Evolutionary conservation across 2,329 filamentous ascomycete genomes (phyloP), one percentile per base, ranked within the genome.

Genomic region (Trichophyton benhamiae): DNA sequence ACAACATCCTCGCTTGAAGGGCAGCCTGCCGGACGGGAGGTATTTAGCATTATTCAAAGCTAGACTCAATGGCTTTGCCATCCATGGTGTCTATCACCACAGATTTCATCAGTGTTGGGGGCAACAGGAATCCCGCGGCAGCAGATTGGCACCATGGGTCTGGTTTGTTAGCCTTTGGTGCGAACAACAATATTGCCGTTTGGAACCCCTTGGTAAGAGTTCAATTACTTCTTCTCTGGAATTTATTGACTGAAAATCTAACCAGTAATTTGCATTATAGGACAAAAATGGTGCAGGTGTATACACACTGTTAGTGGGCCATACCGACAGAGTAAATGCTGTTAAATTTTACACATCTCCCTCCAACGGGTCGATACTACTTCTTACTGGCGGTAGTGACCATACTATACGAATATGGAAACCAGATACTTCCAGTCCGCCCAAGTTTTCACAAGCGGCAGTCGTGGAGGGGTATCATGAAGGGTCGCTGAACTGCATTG

Each of bases 61-160:
- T 9, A 2, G 22, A 13, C 22, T 44, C 15, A 20, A 25, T 44
- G 15, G 44, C 42, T 20, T 49, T 27, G 58, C 59, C 60, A 67
- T 67, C 65, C 67, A 76, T 76, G 74, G 71, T 72, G 60, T 72
- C 70, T 38, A 67, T 75, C 41, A 68, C 69, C 60, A 70, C 74
- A 20, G 77, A 80, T 49, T 84, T 82, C 68, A 79, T 94, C 66
- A 86, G 89, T 55, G 85, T 87, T 65, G 94, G 94, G 63, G 92
- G 90, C 55, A 99, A 97, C 74, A 83, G 92, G 68, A 89, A 97
- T 69, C 88, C 92, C 17, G 86, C 87, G 15, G 88, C 90, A 30
- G 91, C 92, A 30, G 92, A 97, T 76, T 99, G 94, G 94, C 85
- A 88, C 70, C 71, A 76, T 20, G 76, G 81, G 65, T 77, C 78